These are phyloP conservation scores for Metahyphopichia silvanorum DNA, from an alignment of 805 yeast genomes.

Conservation along the genomic window DNA sequence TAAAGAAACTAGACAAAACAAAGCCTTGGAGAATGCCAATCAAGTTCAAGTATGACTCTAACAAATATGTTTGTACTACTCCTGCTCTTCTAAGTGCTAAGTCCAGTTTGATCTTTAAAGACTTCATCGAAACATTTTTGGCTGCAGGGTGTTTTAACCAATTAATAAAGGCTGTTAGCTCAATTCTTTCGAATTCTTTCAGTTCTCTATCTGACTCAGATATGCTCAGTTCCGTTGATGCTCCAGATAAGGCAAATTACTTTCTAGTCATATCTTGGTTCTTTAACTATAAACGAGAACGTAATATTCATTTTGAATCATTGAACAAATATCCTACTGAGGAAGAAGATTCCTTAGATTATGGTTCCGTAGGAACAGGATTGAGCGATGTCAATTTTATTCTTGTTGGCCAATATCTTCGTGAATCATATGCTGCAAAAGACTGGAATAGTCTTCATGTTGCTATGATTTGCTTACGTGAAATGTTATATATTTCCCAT, in stretches of 20 bases:
- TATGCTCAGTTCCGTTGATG: conserved; percentile 28
- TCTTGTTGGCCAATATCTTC: conserved; percentile 45
- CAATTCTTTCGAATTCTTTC: conserved; percentile 27
- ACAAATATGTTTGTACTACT: conserved; percentile 24
- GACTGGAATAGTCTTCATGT: conserved; percentile 67
- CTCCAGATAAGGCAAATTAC: conserved; percentile 42
- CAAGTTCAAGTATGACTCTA: conserved; percentile 38
- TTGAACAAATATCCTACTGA: conserved; percentile 6
- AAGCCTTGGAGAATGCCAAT: conserved; percentile 60
- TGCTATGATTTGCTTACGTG: conserved; percentile 62
- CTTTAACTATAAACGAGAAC: conserved; percentile 56
- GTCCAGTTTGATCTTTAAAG: conserved; percentile 31
- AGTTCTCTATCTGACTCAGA: conserved; percentile 17
- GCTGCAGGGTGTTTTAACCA: conserved; percentile 74
- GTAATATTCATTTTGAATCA: conserved; percentile 7
- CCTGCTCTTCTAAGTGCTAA: conserved; percentile 28
- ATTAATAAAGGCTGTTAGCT: conserved; percentile 51
- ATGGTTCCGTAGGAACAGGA: conserved; percentile 50
- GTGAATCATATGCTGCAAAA: conserved; percentile 38
- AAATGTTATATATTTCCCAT: conserved; percentile 50
- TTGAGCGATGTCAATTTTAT: conserved; percentile 61
- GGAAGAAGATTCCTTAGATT: conserved; percentile 28
- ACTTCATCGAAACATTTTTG: conserved; percentile 52
- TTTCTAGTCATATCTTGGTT: conserved; percentile 73
- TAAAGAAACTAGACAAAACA: conserved; percentile 62